phyloP scores from a whole-genome alignment of 306 rosid species.

The Corylus heterophylla region DNA sequence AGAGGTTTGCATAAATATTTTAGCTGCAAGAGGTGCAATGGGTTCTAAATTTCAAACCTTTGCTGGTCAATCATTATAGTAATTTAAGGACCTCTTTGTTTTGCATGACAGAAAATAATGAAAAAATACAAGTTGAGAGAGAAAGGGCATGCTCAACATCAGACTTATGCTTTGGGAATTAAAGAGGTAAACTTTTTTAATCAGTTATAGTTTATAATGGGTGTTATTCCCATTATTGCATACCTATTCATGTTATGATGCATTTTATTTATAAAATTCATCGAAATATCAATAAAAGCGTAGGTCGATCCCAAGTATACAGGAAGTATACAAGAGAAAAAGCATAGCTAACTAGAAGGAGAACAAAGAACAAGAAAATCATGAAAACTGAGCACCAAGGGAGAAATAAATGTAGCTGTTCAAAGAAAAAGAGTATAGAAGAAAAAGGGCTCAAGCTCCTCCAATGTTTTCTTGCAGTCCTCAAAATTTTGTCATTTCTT shows the following conservation, averaged over 20 bases:
- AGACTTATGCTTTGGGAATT: constrained; percentile 94
- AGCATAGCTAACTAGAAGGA: too few relatives aligned
- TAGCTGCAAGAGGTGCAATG: constrained; percentile 18
- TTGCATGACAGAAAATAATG: constrained; percentile 57
- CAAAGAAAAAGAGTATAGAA: too few relatives aligned
- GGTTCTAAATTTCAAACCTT: constrained; percentile 16
- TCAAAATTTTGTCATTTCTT: too few relatives aligned
- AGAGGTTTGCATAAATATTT: constrained; percentile 58
- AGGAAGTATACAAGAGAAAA: too few relatives aligned
- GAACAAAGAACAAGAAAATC: too few relatives aligned
- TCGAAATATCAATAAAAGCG: too few relatives aligned
- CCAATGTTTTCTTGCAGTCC: too few relatives aligned
- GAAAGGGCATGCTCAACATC: constrained; percentile 80
- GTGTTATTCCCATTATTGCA: background rate
- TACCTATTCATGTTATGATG: background rate
- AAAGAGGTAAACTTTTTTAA: constrained; percentile 58
- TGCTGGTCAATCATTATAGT: constrained; percentile 18
- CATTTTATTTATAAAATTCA: background rate
- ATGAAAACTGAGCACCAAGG: too few relatives aligned
- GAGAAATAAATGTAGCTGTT: too few relatives aligned
- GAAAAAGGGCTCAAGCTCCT: too few relatives aligned
- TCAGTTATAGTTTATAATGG: background rate
- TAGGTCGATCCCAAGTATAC: too few relatives aligned
- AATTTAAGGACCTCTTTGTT: constrained; percentile 14
- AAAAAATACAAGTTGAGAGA: constrained; percentile 73